These are phyloP conservation scores for Musa balbisiana DNA, from an alignment of 202 grass and related monocot species.

Conservation along the genomic window DNA sequence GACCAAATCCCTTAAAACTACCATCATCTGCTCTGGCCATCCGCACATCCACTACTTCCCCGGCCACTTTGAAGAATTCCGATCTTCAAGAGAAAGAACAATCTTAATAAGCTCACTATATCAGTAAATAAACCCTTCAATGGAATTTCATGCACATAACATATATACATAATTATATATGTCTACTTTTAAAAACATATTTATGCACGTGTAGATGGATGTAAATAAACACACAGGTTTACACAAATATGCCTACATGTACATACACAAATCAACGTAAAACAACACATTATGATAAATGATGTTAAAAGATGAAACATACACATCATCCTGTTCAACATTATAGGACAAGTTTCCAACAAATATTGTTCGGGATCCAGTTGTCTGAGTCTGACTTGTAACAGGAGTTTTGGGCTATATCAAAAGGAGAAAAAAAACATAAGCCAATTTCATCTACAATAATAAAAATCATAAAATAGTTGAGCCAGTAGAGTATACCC, in stretches of 20 bases:
- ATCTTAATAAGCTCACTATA: not conserved
- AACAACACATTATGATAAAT: no score
- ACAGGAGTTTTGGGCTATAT: constrained; percentile 54
- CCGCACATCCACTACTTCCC: constrained; percentile 62
- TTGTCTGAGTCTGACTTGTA: constrained; percentile 26
- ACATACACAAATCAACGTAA: no score
- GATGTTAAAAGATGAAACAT: constrained; percentile 17
- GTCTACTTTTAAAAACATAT: no score
- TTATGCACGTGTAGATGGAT: no score
- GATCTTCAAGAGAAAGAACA: constrained; percentile 23
- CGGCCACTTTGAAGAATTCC: constrained; percentile 65
- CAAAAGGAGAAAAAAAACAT: constrained; percentile 9
- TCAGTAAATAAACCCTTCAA: not conserved
- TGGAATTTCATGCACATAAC: no score
- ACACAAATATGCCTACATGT: no score
- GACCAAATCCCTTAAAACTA: constrained; percentile 50
- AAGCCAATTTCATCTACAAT: not conserved
- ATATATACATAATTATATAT: not conserved
- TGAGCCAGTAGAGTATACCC: constrained; percentile 17
- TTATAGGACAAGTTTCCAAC: constrained; percentile 33
- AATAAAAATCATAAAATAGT: not conserved
- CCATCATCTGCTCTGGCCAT: constrained; percentile 49
- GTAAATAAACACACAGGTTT: no score
- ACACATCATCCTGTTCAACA: constrained; percentile 35
- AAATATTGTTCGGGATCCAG: constrained; percentile 38